Percentiles rank a stretch among this genome's conserved stretches.
Conservation (phyloP, 176 grass and related monocot species). For the Phoenix dactylifera region DNA sequence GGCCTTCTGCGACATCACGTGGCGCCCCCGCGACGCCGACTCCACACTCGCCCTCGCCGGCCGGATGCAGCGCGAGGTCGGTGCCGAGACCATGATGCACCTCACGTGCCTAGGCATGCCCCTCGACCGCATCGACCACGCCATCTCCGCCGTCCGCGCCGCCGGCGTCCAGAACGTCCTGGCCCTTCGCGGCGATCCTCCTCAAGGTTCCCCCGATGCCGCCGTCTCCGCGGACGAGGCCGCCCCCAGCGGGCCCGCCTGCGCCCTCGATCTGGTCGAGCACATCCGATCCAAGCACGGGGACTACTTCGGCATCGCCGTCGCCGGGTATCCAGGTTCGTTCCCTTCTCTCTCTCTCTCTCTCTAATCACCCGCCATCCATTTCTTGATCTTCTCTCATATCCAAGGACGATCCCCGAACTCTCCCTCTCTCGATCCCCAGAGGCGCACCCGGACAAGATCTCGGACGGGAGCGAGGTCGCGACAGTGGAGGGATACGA, state of each 20-base stretch:
- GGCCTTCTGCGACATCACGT: conserved; percentile 28
- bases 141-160: neutral
- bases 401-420: too few species aligned
- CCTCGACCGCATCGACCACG: conserved; percentile 11
- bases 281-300: conserved; percentile 25
- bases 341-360: too few species aligned
- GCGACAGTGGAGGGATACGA: conserved; percentile 26
- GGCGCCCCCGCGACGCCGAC: conserved; percentile 19
- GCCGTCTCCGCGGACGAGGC: neutral
- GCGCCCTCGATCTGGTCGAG: conserved; percentile 23
- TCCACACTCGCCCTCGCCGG: conserved; percentile 17
- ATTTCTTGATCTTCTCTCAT: too few species aligned
- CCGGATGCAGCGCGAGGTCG: conserved; percentile 21
- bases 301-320: conserved; percentile 18
- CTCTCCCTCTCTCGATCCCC: neutral
- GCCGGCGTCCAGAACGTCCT: conserved; percentile 21
- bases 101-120: conserved; percentile 27
- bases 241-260: neutral
- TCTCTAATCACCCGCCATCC: too few species aligned
- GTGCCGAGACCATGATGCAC: conserved; percentile 32
- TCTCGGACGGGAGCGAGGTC: conserved; percentile 21
- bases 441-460: conserved; percentile 31
- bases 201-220: neutral
- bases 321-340: conserved; percentile 31
- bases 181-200: conserved; percentile 29